These are phyloP conservation scores for Penicillium parvum DNA, from an alignment of 495 filamentous ascomycete species.

Conservation along the genomic window DNA sequence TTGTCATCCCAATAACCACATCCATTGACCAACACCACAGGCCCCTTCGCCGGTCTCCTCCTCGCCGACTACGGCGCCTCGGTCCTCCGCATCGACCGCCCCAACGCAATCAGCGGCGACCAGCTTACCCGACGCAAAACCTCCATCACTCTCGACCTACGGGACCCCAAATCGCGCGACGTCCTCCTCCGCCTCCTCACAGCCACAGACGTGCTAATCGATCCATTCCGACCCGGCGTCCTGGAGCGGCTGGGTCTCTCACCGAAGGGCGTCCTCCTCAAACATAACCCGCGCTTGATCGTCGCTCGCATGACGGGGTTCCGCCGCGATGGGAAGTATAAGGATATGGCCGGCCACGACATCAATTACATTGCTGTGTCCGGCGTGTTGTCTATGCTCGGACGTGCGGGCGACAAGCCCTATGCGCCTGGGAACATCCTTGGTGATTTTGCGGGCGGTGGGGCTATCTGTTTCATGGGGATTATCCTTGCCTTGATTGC, in stretches of 20 bases:
- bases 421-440: constrained; percentile 78
- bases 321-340: constrained; percentile 78
- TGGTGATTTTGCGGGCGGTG: constrained; percentile 88
- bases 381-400: constrained; percentile 73
- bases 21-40: constrained; percentile 34
- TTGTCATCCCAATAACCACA: background rate
- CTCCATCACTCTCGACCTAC: constrained; percentile 74
- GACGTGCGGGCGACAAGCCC: constrained; percentile 62
- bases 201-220: constrained; percentile 74
- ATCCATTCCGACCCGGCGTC: constrained; percentile 88
- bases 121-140: constrained; percentile 72
- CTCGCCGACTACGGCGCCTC: constrained; percentile 84
- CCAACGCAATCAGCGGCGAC: constrained; percentile 46
- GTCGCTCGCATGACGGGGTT: constrained; percentile 87
- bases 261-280: constrained; percentile 56
- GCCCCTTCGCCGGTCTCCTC: constrained; percentile 84
- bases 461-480: constrained; percentile 65
- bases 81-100: constrained; percentile 83
- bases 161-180: constrained; percentile 53
- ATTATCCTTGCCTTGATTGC: constrained; percentile 45
- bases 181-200: constrained; percentile 62
- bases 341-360: constrained; percentile 90
- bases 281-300: constrained; percentile 71
- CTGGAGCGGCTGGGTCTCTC: constrained; percentile 77
- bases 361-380: constrained; percentile 95